Conservation (phyloP, 352 stramenopile species). For the Phytophthora citricola region DNA sequence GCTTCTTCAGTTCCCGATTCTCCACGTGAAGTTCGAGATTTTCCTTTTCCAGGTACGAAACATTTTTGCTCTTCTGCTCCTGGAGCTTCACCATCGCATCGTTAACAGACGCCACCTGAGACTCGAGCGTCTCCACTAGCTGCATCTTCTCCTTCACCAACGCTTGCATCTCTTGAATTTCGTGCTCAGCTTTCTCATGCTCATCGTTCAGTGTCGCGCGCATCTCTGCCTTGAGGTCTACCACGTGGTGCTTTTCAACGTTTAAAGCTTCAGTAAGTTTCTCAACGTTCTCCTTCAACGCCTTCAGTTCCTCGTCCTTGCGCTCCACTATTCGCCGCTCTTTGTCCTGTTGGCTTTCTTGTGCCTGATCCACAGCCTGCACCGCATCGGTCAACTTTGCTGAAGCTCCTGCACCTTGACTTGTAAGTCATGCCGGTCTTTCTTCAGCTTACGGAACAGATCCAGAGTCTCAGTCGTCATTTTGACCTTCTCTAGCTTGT, state of each 20-base stretch:
- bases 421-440: slow-evolving; percentile 58
- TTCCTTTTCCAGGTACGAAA: slow-evolving; percentile 72
- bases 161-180: slow-evolving; percentile 57
- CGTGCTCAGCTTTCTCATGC: slow-evolving; percentile 56
- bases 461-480: slow-evolving; percentile 81
- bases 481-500: slow-evolving; percentile 85
- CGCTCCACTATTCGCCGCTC: slow-evolving; percentile 29
- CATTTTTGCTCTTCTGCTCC: slow-evolving; percentile 43
- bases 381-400: slow-evolving; percentile 38
- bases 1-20: slow-evolving; percentile 64
- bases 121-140: slow-evolving; percentile 49
- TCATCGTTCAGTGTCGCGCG: slow-evolving; percentile 43
- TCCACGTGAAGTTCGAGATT: slow-evolving; percentile 73
- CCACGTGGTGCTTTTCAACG: slow-evolving; percentile 41
- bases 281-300: slow-evolving; percentile 47
- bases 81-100: slow-evolving; percentile 32
- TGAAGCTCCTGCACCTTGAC: slow-evolving; percentile 47
- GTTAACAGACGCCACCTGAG: slow-evolving; percentile 37
- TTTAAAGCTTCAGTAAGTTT: slow-evolving; percentile 48
- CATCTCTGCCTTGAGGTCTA: slow-evolving; percentile 40
- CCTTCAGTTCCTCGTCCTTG: slow-evolving; percentile 53
- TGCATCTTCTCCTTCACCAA: slow-evolving; percentile 58
- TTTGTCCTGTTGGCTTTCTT: slow-evolving; percentile 26
- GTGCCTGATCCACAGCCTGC: slow-evolving; percentile 16
- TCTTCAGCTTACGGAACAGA: slow-evolving; percentile 75